These are phyloP conservation scores for Phlebopus sp. DNA, from an alignment of 1,284 basidiomycete species.

Conservation along the genomic window DNA sequence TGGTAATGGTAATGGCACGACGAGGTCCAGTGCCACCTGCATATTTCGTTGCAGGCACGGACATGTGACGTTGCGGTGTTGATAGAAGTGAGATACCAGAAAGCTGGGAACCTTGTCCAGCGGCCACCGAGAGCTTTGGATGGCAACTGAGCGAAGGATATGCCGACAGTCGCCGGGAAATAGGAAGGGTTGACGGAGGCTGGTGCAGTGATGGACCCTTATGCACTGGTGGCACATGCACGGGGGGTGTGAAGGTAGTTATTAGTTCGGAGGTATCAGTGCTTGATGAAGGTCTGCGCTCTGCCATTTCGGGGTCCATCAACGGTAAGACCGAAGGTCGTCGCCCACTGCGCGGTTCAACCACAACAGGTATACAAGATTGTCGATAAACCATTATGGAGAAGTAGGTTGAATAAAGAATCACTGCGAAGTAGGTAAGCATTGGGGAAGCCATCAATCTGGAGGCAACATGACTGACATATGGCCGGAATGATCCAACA, in stretches of 20 bases:
- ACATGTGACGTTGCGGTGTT: slow-evolving; percentile 19
- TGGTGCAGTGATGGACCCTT: slow-evolving; percentile 1
- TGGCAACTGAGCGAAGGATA: background rate
- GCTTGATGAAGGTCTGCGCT: slow-evolving; percentile 1
- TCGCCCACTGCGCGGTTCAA: slow-evolving; percentile 9
- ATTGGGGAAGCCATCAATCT: background rate
- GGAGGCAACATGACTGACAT: slow-evolving; percentile 36
- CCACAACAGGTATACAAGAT: slow-evolving; percentile 24
- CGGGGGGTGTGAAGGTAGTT: background rate
- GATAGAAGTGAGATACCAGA: background rate
- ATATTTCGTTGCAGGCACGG: slow-evolving; percentile 22
- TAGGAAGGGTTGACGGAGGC: slow-evolving; percentile 7
- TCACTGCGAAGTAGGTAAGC: slow-evolving; percentile 29
- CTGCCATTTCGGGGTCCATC: slow-evolving; percentile 20
- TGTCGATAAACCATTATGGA: slow-evolving; percentile 33
- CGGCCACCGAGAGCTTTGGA: background rate
- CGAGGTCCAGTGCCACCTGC: background rate
- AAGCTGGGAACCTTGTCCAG: slow-evolving; percentile 1
- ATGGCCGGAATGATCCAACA: slow-evolving; percentile 56
- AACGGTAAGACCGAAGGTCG: slow-evolving; percentile 4
- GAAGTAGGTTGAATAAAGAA: slow-evolving; percentile 38
- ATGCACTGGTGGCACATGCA: slow-evolving; percentile 5
- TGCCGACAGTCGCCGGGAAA: too few species aligned
- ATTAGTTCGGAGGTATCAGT: slow-evolving; percentile 1
- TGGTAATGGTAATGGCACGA: slow-evolving; percentile 4